These are phyloP conservation scores for Tetrahymena elliotti DNA, from an alignment of 73 alveolate species.

Conservation along the genomic window DNA sequence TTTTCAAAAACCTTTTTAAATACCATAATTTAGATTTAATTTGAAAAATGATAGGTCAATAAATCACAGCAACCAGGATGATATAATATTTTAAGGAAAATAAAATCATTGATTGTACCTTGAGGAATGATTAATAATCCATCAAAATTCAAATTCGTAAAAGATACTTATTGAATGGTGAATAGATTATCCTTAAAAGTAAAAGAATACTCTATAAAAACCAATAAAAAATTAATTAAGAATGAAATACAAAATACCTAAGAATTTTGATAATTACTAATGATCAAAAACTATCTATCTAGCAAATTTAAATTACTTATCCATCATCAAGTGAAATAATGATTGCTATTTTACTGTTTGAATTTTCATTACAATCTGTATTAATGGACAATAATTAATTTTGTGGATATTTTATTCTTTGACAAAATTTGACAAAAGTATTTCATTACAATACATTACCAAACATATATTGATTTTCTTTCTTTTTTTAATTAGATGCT, in stretches of 20 bases:
- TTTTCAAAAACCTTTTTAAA: neutral
- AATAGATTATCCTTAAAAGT: neutral
- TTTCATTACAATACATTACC: neutral
- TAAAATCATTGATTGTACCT: neutral
- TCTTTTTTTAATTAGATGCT: neutral
- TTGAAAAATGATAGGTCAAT: no score
- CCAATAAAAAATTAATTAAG: neutral
- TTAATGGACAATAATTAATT: neutral
- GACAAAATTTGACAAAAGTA: no score
- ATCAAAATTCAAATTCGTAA: neutral
- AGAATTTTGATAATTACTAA: neutral
- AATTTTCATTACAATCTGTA: neutral
- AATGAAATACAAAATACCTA: neutral
- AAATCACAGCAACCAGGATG: no score
- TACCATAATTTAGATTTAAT: neutral
- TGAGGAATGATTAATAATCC: neutral
- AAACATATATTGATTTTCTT: neutral
- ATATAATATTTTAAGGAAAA: no score
- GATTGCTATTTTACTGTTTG: neutral
- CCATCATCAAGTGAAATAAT: neutral
- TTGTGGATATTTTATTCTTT: neutral
- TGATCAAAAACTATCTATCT: neutral
- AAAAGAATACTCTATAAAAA: neutral
- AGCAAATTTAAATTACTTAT: neutral
- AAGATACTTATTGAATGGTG: neutral